Evolutionary conservation across 345 rosid genomes (phyloP).

Genomic region (Rhodamnia rubescens): DNA sequence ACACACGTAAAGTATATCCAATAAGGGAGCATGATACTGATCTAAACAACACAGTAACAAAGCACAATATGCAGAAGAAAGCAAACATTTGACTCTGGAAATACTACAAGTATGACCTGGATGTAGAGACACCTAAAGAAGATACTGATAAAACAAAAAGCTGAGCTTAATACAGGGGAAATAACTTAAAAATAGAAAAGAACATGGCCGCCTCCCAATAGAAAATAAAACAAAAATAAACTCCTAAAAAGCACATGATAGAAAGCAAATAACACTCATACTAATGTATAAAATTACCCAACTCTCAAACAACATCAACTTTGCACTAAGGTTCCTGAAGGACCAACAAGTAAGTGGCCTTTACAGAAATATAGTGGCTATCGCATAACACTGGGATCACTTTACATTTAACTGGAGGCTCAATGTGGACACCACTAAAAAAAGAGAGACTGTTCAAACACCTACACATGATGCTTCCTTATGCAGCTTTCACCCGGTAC

Average conservation of each 20-base stretch:
- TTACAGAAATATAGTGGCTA: neutral
- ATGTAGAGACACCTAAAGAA: neutral
- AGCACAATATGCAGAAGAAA: neutral
- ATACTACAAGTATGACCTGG: neutral
- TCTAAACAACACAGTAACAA: neutral
- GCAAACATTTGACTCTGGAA: neutral
- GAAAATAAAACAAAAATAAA: neutral
- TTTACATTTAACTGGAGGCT: neutral
- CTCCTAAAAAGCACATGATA: neutral
- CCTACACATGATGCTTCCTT: neutral
- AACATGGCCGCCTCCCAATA: neutral
- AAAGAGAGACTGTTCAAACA: neutral
- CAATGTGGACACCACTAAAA: neutral
- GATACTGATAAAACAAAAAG: neutral
- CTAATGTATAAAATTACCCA: neutral
- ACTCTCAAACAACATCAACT: neutral
- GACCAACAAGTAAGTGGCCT: neutral
- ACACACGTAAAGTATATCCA: neutral
- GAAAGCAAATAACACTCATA: neutral
- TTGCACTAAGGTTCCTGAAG: neutral
- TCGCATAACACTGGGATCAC: neutral
- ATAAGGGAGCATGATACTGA: neutral
- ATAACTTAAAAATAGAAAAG: neutral
- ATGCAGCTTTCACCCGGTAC: neutral
- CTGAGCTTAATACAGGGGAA: neutral